Evolutionary conservation across 805 yeast genomes (phyloP).

Genomic region (Saturnispora ahearnii): DNA sequence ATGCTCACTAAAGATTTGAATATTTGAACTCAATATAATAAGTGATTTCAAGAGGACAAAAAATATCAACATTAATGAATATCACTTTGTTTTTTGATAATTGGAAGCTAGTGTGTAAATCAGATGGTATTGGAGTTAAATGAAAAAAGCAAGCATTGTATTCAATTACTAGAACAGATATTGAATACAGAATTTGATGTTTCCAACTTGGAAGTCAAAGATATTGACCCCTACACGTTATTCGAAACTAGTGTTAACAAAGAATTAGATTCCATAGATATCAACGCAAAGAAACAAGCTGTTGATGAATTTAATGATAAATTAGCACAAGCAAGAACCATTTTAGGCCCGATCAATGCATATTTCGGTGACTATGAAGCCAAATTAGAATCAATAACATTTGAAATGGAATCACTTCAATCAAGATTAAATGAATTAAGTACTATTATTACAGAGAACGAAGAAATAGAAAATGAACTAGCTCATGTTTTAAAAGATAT

Average conservation of each 20-base stretch:
- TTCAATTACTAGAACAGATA: background rate
- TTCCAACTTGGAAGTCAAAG: background rate
- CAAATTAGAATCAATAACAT: constrained; percentile 46
- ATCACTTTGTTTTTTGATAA: background rate
- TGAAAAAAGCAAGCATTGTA: background rate
- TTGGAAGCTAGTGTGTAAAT: background rate
- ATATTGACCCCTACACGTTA: background rate
- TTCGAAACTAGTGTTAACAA: background rate
- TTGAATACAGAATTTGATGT: constrained; percentile 1
- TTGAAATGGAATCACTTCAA: constrained; percentile 55
- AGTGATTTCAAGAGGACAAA: background rate
- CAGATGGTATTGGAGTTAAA: background rate
- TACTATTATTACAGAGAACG: constrained; percentile 38
- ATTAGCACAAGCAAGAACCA: constrained; percentile 13
- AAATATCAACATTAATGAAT: background rate
- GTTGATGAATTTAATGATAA: constrained; percentile 6
- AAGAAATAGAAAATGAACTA: constrained; percentile 40
- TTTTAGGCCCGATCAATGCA: constrained; percentile 41
- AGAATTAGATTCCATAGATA: constrained; percentile 13
- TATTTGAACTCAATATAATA: background rate
- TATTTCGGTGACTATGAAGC: constrained; percentile 48
- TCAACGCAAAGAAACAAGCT: constrained; percentile 8
- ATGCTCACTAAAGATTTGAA: background rate
- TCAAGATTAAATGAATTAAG: constrained; percentile 42
- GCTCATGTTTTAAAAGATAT: constrained; percentile 72